Evolutionary conservation across 805 yeast species (phyloP), one percentile per base, ranked within the genome.

Genomic region (Ogataea methanolica): DNA sequence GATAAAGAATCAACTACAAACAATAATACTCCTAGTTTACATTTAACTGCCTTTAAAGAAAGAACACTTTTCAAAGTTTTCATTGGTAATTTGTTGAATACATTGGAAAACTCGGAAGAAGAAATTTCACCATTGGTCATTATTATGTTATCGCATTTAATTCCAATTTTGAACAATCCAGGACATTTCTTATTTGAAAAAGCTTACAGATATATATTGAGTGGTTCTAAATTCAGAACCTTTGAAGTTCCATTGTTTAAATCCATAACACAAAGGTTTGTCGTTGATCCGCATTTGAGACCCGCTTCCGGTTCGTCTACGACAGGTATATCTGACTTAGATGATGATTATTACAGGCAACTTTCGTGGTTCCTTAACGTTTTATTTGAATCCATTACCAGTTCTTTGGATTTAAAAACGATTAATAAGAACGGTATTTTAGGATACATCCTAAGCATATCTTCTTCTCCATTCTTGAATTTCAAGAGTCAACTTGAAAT

Each of bases 101-200:
- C 78, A 0, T 44, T 73, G 19, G 60, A 57, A 19, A 38, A 45
- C 1, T 46, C 42, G 15, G 60, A 54, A 44, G 50, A 39, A 26
- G 60, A 57, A 1, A 42, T 76, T 6, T 57, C 81, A 0, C 74
- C 82, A 3, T 52, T 84, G 16, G 68, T 82, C n/a, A 77, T 85
- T 66, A 67, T 72, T 16, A 60, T 80, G 46, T 63, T 83, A 36
- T 76, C 88, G 0, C 74, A 77, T 44, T 61, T 89, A 36, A 67
- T 80, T 4, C 76, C 79, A 3, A 70, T 88, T 2, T 61, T 88
- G 48, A 62, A 73, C 6, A 80, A 83, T 51, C 96, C 97, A 0
- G 79, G 82, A 0, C 92, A 88, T 52, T 75, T 74, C 55, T 62
- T 92, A 19, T 87, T 84, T 63, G 96, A 90, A 52, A 79, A 80